Evolutionary conservation across 768 basidiomycete genomes (phyloP), one percentile per base, ranked within the genome.

Genomic region (Agaricus subrufescens): DNA sequence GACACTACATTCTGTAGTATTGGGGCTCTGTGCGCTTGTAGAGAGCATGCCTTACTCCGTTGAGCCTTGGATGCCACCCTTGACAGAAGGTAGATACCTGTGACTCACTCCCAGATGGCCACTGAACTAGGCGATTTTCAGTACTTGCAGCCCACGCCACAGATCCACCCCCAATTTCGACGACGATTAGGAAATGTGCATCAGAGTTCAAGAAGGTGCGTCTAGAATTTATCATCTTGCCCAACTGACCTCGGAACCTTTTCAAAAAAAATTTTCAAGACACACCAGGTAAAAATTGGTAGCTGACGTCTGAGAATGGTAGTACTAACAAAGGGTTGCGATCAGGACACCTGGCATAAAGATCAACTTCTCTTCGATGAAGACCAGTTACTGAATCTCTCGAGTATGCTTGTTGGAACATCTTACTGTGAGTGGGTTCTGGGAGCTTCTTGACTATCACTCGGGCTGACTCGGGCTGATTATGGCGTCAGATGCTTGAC

Each of bases 11-110:
- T 91, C 91, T 30, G 94, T 91, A 5, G 87, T 98, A 52, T 80
- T 98, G 49, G 95, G 95, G 30, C 77, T 94, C 50, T 91, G 91
- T 63, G 91, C 95, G 9, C 77, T 98, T 45, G 82, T 98, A 50
- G 91, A 93, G 67, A 95, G 94, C 56, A 90, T 89, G 71, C 95
- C 95, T 11, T 97, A 96, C 73, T 93, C 94, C 10, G 89, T 97
- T 2, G 95, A 96, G 63, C 78, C 85, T 45, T 98, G 94, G 88
- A 85, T 96, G 80, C 89, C 89, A 30, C 74, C 87, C 19, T 75
- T 91, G 51, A 89, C 88, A 37, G 89, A 91, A 75, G 81, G 89
- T 88, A 62, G 40, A 74, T 61, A 52, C 39, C n/a, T 8, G 52
- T 50, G 23, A 46, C 49, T 61, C 57, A 48, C 15, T 34, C 34